Percentiles rank a stretch among this genome's conserved stretches.
Evolutionary conservation across 1,284 basidiomycete genomes (phyloP).

Genomic region (Exsudoporus floridanus): DNA sequence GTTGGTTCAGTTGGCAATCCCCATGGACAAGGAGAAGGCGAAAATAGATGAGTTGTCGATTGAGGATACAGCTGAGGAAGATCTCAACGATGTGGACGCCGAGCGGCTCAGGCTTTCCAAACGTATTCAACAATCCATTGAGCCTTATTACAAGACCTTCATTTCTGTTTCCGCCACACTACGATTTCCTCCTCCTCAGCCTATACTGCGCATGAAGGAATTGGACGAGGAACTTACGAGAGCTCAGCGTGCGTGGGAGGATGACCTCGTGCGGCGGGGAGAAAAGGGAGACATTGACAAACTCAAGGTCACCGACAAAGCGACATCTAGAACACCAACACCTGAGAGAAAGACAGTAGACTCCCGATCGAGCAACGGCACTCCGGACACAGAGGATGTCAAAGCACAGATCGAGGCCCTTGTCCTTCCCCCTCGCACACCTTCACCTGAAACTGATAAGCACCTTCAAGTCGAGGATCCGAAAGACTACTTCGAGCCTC

Average conservation of each 20-base stretch:
- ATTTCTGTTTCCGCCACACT: constrained; percentile 90
- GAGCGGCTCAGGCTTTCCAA: constrained; percentile 66
- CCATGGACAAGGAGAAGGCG: constrained; percentile 20
- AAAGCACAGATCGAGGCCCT: constrained; percentile 72
- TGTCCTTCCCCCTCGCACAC: constrained; percentile 49
- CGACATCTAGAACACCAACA: constrained; percentile 30
- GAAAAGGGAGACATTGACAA: constrained; percentile 56
- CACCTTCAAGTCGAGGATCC: constrained; percentile 28
- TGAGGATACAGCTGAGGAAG: constrained; percentile 43
- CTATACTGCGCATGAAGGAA: constrained; percentile 83
- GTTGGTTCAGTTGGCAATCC: constrained; percentile 32
- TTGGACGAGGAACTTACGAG: constrained; percentile 72
- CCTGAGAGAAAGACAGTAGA: constrained; percentile 23
- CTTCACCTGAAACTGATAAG: constrained; percentile 35
- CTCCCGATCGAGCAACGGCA: background rate
- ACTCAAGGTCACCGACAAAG: constrained; percentile 33
- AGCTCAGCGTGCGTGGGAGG: constrained; percentile 76
- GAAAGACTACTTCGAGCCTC: constrained; percentile 46
- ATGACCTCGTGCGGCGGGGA: constrained; percentile 77
- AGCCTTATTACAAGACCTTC: constrained; percentile 81
- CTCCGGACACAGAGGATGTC: constrained; percentile 49
- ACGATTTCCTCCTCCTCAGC: constrained; percentile 86
- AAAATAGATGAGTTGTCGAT: constrained; percentile 16
- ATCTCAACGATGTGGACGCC: constrained; percentile 66
- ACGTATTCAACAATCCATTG: constrained; percentile 74